Conservation (phyloP, 805 yeast species). For the Nakazawaea populi region DNA sequence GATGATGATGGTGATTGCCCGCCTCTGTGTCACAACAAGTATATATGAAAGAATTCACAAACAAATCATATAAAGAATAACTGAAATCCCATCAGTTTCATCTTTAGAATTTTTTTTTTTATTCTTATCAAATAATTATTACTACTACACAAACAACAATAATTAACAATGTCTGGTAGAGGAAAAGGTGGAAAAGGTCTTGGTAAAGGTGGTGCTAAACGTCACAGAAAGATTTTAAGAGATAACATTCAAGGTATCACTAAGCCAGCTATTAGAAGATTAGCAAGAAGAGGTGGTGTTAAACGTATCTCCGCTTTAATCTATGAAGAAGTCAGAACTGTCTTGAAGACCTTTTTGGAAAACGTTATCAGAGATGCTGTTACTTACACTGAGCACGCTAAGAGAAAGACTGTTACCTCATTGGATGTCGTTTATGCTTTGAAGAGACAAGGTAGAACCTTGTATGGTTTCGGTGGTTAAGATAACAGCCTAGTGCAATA, state of each 20-base stretch:
- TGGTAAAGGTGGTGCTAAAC: conserved; percentile 99
- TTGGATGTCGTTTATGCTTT: conserved; percentile 98
- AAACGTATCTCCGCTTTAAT: conserved; percentile 99
- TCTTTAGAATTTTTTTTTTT: background rate
- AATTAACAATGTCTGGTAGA: conserved; percentile 85
- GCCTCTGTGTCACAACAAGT: background rate
- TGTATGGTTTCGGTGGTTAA: conserved; percentile 99
- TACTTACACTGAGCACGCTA: conserved; percentile 99
- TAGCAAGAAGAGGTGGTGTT: conserved; percentile 99
- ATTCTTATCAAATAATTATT: conserved; percentile 14
- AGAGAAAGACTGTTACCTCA: conserved; percentile 99
- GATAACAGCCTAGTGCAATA: conserved; percentile 19
- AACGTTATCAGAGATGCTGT: conserved; percentile 98
- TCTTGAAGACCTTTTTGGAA: conserved; percentile 91
- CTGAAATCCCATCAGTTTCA: background rate
- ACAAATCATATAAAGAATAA: conserved; percentile 7
- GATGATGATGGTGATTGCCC: too few species aligned
- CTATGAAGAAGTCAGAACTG: conserved; percentile 98
- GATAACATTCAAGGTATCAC: conserved; percentile 99
- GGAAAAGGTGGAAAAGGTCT: conserved; percentile 99
- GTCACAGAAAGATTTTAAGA: conserved; percentile 99
- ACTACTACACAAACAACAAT: background rate
- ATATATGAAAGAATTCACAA: background rate
- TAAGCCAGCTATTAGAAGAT: conserved; percentile 99
- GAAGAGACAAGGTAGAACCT: conserved; percentile 99